Conservation (phyloP, 2,329 filamentous ascomycete species). For the Fusarium aywerte region DNA sequence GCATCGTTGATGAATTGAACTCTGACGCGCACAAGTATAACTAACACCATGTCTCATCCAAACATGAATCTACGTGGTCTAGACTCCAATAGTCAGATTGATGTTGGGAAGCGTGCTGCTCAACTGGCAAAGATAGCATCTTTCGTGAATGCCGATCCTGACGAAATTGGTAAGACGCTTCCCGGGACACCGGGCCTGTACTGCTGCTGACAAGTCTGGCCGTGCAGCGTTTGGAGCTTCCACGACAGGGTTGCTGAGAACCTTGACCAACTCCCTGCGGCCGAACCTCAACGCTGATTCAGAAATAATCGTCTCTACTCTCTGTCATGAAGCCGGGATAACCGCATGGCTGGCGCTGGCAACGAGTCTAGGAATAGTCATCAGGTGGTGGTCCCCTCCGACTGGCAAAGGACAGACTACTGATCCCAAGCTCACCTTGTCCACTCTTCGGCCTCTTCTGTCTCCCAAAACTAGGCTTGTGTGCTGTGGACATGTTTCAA, state of each 20-base stretch:
- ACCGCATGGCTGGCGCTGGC: constrained; percentile 15
- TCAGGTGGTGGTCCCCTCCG: constrained; percentile 18
- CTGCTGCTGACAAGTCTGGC: background rate
- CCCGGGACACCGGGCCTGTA: background rate
- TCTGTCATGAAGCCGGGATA: constrained; percentile 19
- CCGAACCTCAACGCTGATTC: constrained; percentile 3
- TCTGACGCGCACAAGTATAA: background rate
- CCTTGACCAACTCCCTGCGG: background rate
- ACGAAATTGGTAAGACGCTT: background rate
- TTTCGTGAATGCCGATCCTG: background rate
- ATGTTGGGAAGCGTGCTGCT: background rate
- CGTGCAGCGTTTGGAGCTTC: constrained; percentile 1
- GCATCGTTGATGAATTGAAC: background rate
- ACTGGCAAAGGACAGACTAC: background rate
- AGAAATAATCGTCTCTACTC: background rate
- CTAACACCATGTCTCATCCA: constrained; percentile 1
- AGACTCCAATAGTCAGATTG: background rate
- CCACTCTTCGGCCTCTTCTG: background rate
- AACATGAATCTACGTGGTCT: constrained; percentile 2
- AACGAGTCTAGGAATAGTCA: constrained; percentile 14
- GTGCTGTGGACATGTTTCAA: background rate
- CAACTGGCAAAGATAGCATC: background rate
- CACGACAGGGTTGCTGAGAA: background rate
- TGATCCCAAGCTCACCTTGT: constrained; percentile 2
- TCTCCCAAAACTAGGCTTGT: constrained; percentile 1